These are phyloP conservation scores for Austroboletus eburneus DNA, from an alignment of 768 basidiomycete species.

Conservation along the genomic window DNA sequence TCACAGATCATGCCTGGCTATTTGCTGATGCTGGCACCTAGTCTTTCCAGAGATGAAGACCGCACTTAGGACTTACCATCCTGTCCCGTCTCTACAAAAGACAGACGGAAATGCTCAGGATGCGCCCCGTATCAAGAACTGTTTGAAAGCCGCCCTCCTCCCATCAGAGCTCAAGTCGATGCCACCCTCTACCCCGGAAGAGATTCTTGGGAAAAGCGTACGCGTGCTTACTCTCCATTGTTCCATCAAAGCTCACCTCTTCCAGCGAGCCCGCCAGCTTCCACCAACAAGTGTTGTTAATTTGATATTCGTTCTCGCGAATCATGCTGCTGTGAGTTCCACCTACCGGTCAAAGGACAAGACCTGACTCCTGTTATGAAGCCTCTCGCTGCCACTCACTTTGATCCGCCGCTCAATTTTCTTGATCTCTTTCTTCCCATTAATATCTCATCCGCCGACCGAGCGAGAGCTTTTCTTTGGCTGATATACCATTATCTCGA, in stretches of 20 bases:
- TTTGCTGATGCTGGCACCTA: slow-evolving; percentile 31
- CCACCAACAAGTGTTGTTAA: slow-evolving; percentile 88
- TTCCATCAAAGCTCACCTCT: background rate
- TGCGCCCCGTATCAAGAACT: slow-evolving; percentile 88
- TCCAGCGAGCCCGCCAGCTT: slow-evolving; percentile 51
- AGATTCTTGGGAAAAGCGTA: slow-evolving; percentile 66
- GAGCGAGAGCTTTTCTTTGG: slow-evolving; percentile 81
- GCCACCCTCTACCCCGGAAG: slow-evolving; percentile 70
- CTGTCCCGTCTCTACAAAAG: slow-evolving; percentile 83
- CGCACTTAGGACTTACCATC: slow-evolving; percentile 83
- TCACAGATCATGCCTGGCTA: slow-evolving; percentile 5
- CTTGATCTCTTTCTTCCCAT: slow-evolving; percentile 83
- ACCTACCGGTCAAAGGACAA: background rate
- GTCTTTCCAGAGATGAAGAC: slow-evolving; percentile 96
- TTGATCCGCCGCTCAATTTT: slow-evolving; percentile 70
- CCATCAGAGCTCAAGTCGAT: slow-evolving; percentile 61
- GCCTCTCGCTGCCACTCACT: slow-evolving; percentile 65
- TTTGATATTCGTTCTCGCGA: slow-evolving; percentile 77
- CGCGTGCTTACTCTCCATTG: slow-evolving; percentile 21
- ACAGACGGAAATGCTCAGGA: slow-evolving; percentile 87
- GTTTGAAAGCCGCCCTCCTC: slow-evolving; percentile 76
- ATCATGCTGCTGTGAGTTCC: slow-evolving; percentile 65
- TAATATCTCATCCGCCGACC: slow-evolving; percentile 63
- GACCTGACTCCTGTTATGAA: slow-evolving; percentile 21
- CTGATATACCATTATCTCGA: slow-evolving; percentile 81